Conservation (phyloP, 176 grass and related monocot species). For the Olyra latifolia region DNA sequence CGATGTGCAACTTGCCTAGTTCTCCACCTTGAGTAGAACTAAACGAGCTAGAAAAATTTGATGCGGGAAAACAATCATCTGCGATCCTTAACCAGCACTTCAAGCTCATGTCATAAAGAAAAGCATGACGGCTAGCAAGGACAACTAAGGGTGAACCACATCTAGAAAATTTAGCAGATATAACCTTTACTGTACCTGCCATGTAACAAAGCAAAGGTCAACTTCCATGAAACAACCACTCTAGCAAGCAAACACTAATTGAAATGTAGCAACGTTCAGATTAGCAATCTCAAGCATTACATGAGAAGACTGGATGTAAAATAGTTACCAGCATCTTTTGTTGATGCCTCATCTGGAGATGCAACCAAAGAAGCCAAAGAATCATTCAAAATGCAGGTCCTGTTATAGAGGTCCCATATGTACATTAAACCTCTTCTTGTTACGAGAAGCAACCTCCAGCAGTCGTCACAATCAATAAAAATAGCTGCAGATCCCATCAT, state of each 20-base stretch:
- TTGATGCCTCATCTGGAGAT: slow-evolving; percentile 48
- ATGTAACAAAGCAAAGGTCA: slow-evolving; percentile 33
- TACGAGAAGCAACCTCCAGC: slow-evolving; percentile 85
- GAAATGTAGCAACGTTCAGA: slow-evolving; percentile 1
- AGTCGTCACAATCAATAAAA: slow-evolving; percentile 88
- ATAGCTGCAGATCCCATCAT: slow-evolving; percentile 84
- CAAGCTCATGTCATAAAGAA: slow-evolving; percentile 80
- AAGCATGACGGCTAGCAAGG: slow-evolving; percentile 75
- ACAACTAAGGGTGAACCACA: slow-evolving; percentile 88
- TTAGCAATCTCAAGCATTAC: slow-evolving; percentile 7
- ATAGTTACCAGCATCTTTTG: slow-evolving; percentile 78
- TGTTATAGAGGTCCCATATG: slow-evolving; percentile 87
- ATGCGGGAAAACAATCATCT: slow-evolving; percentile 87
- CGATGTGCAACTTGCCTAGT: slow-evolving; percentile 80
- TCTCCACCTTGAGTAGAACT: slow-evolving; percentile 74
- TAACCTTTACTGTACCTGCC: slow-evolving; percentile 80
- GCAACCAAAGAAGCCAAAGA: slow-evolving; percentile 71
- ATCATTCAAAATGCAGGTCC: slow-evolving; percentile 77
- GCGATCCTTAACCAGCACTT: slow-evolving; percentile 95
- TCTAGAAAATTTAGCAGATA: slow-evolving; percentile 89
- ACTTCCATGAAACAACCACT: background rate
- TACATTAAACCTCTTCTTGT: slow-evolving; percentile 80
- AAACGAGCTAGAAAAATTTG: slow-evolving; percentile 79
- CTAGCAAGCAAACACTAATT: slow-evolving; percentile 15
- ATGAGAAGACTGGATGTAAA: slow-evolving; percentile 16